A percentile compares a stretch with the other conserved stretches of the same genome.
These are phyloP conservation scores for Citrus sp. DNA, from an alignment of 345 rosid genomes.

Conservation along the genomic window DNA sequence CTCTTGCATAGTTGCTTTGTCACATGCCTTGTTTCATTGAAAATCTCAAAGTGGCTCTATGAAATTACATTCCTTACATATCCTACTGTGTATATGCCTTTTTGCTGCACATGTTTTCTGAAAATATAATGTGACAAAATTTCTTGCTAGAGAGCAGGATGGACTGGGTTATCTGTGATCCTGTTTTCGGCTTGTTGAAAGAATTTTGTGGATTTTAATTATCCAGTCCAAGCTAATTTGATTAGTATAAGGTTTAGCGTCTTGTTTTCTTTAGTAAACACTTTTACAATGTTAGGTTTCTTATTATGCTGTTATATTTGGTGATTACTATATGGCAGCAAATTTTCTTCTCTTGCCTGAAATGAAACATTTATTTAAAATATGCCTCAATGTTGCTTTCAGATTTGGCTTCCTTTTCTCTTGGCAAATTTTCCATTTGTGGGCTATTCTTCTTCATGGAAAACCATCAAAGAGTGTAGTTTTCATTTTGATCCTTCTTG, in stretches of 20 bases:
- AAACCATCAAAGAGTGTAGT: neutral
- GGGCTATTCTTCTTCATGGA: neutral
- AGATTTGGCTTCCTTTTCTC: neutral
- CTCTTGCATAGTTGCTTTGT: neutral
- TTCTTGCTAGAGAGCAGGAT: neutral
- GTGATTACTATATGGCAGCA: neutral
- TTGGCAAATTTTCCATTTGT: neutral
- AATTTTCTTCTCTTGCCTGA: neutral
- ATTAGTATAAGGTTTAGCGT: too few relatives aligned
- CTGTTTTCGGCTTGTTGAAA: neutral
- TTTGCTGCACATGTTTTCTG: neutral
- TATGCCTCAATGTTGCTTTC: neutral
- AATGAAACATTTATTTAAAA: neutral
- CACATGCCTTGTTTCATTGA: neutral
- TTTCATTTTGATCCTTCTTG: neutral
- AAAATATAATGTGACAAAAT: neutral
- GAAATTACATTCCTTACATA: neutral
- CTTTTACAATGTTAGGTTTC: neutral
- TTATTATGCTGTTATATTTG: neutral
- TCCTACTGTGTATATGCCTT: neutral
- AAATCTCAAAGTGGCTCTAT: neutral
- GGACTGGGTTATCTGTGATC: neutral
- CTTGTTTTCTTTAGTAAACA: neutral
- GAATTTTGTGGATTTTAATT: neutral
- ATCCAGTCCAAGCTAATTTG: neutral